Evolutionary conservation across 495 filamentous ascomycete species (phyloP).

Genomic region (Lepidopterella palustris): DNA sequence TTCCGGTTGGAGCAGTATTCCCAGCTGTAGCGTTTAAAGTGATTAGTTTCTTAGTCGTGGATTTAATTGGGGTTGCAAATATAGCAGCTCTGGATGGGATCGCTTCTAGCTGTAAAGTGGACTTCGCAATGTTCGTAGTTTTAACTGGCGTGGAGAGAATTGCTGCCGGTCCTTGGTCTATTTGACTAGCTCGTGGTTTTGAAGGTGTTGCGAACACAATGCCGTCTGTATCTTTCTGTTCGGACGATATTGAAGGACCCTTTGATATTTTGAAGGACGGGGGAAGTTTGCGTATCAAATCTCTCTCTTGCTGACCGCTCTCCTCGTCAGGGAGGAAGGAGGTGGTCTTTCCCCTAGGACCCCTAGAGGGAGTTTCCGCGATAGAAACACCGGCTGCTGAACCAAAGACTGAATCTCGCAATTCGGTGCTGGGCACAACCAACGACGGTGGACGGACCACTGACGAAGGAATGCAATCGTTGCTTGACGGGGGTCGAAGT

Average conservation of each 20-base stretch:
- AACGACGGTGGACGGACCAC: conserved; percentile 20
- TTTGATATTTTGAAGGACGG: neutral
- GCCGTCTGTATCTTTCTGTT: neutral
- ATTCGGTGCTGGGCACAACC: conserved; percentile 11
- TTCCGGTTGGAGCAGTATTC: conserved; percentile 6
- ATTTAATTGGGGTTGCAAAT: conserved; percentile 16
- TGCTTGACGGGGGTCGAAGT: conserved; percentile 12
- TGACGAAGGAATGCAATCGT: conserved; percentile 30
- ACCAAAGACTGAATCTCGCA: conserved; percentile 12
- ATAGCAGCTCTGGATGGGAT: neutral
- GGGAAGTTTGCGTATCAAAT: neutral
- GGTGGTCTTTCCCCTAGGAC: conserved; percentile 2
- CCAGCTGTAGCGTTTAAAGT: conserved; percentile 6
- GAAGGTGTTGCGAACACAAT: neutral
- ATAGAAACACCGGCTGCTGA: neutral
- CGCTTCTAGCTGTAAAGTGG: neutral
- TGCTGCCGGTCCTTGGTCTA: neutral
- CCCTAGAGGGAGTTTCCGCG: conserved; percentile 20
- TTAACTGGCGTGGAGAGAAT: conserved; percentile 23
- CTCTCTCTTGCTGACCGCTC: neutral
- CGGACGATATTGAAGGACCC: neutral
- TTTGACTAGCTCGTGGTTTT: neutral
- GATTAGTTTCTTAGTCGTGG: conserved; percentile 2
- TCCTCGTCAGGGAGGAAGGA: neutral
- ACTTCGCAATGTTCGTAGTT: neutral